Evolutionary conservation across 1,284 basidiomycete species (phyloP).

Genomic region (Fomitiporia mediterranea): DNA sequence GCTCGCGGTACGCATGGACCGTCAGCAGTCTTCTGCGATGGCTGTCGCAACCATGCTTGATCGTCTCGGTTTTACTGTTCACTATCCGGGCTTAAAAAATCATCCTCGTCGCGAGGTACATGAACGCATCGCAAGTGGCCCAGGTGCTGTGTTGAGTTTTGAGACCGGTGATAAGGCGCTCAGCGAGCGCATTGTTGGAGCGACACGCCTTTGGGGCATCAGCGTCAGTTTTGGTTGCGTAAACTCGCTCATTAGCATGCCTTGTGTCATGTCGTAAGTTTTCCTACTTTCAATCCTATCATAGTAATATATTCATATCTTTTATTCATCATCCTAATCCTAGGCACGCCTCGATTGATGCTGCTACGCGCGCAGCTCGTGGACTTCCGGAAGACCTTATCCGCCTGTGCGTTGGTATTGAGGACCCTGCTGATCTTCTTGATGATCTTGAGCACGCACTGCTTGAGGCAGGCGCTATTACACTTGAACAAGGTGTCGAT

Average conservation of each 20-base stretch:
- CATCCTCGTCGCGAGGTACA: conserved; percentile 89
- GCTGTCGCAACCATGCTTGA: conserved; percentile 87
- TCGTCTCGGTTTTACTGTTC: conserved; percentile 84
- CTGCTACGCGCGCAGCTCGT: conserved; percentile 86
- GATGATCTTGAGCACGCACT: conserved; percentile 95
- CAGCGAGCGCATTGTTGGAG: conserved; percentile 91
- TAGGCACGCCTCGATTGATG: conserved; percentile 96
- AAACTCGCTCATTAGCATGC: conserved; percentile 99
- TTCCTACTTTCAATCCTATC: conserved; percentile 16
- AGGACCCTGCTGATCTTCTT: conserved; percentile 89
- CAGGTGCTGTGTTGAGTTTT: conserved; percentile 93
- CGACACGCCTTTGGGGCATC: conserved; percentile 94
- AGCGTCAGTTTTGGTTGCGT: conserved; percentile 98
- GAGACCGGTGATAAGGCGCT: conserved; percentile 89
- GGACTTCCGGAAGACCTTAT: conserved; percentile 97
- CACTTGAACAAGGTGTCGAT: conserved; percentile 38
- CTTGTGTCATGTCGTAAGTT: conserved; percentile 97
- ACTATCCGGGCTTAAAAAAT: conserved; percentile 87
- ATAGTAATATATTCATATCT: conserved; percentile 17
- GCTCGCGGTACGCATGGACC: conserved; percentile 93
- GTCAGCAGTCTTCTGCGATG: conserved; percentile 83
- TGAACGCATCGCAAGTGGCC: conserved; percentile 82
- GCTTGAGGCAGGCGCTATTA: conserved; percentile 87
- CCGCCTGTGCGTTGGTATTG: conserved; percentile 97
- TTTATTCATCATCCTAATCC: conserved; percentile 17